Base-by-base conservation (phyloP, 768 basidiomycete genomes). In the Panaeolus papilionaceus region DNA sequence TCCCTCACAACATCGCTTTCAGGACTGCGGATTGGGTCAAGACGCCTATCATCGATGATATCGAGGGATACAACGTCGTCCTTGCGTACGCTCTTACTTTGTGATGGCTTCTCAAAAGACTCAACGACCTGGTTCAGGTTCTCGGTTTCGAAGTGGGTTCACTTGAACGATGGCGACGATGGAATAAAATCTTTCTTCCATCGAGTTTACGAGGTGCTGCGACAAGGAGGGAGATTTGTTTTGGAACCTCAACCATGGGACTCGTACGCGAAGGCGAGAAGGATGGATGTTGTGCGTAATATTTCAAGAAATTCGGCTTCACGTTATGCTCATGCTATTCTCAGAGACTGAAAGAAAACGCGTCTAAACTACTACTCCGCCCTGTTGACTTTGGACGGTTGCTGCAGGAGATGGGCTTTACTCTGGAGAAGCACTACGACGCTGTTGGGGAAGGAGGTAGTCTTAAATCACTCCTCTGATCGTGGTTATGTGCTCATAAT, bases 71-170 rank as follows among this genome's bases (percentile, higher is more conserved):
- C 74, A 89, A 94, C 71, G 85, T 95, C 38, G 86, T 96, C 38
- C 68, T 96, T 40, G 95, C 89, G 95, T 96, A 72, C 69, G 91
- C 78, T 20, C 26, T 11, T 18, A 64, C 37, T 14, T 23, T 65
- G 49, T 8, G 37, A 12, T 37, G 11, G 11, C 44, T 62, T n/a
- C 44, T 37, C 61, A 67, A 44, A 23, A 26, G 12, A 38, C 38
- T 51, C 3, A 23, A 51, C 62, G 2, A 23, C 37, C 20, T 45
- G 47, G 38, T 3, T 74, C 20, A 95, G 94, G 0, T 89, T 97
- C 71, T 96, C 95, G 0, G 79, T 96, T 51, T 88, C 94, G 0
- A 97, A 96, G 78, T 97, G 95, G 95, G 93, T 96, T 38, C 95
- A 97, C 76, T 81, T 97, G 10, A 90, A 95, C 70, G 81, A 83